These are phyloP conservation scores for Atalantia buxifolia DNA, from an alignment of 345 rosid genomes.

Conservation along the genomic window DNA sequence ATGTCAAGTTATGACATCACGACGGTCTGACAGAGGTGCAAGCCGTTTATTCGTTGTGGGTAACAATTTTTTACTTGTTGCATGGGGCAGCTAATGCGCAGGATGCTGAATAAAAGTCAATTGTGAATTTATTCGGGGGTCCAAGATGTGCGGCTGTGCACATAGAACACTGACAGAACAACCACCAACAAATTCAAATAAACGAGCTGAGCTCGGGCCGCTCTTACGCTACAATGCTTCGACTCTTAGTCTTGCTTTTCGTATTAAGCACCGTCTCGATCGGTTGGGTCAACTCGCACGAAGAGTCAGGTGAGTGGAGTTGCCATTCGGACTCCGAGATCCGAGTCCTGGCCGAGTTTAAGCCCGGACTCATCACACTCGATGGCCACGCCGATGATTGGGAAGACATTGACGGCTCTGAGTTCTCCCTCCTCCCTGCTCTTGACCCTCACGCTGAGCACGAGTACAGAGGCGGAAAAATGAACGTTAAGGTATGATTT, in stretches of 20 bases:
- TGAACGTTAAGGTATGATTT: slow-evolving; percentile 77
- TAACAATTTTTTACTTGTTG: no score
- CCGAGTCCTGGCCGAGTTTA: slow-evolving; percentile 60
- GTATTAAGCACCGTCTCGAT: slow-evolving; percentile 21
- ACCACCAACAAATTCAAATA: neutral
- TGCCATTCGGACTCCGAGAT: slow-evolving; percentile 69
- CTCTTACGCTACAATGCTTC: slow-evolving; percentile 27
- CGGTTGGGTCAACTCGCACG: slow-evolving; percentile 48
- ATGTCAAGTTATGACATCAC: no score
- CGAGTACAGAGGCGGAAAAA: slow-evolving; percentile 63
- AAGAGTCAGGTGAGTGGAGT: slow-evolving; percentile 87
- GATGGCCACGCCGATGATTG: slow-evolving; percentile 92
- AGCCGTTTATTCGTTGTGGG: no score
- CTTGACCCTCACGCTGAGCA: slow-evolving; percentile 87
- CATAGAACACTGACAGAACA: neutral
- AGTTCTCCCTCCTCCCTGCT: slow-evolving; percentile 82
- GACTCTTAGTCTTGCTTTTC: slow-evolving; percentile 18
- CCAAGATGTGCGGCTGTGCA: neutral
- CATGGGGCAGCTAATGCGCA: no score
- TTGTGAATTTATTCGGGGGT: neutral
- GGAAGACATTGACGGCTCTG: slow-evolving; percentile 68
- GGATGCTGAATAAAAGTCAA: neutral
- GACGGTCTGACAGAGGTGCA: no score
- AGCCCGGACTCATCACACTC: slow-evolving; percentile 75
- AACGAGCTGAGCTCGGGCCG: neutral